A percentile compares a stretch with the other conserved stretches of the same genome.
phyloP scores from a whole-genome alignment of 2,329 filamentous ascomycete genomes.

The Cucurbitaria berberidis region DNA sequence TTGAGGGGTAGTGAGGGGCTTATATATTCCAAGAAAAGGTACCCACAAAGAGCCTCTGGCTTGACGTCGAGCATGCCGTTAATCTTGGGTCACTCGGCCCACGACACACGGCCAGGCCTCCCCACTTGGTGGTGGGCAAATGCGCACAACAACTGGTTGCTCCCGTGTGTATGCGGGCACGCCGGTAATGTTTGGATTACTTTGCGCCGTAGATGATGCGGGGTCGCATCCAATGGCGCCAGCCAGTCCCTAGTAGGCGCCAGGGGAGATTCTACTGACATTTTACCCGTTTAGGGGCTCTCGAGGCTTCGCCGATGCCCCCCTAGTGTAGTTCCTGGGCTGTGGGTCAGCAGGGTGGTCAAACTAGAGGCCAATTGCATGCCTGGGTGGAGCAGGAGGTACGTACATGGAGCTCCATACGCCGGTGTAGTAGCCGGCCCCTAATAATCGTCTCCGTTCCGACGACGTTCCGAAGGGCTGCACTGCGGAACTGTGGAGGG shows the following conservation, averaged over 20 bases:
- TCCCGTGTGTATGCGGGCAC: constrained; percentile 31
- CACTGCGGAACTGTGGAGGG: constrained; percentile 12
- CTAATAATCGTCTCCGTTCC: constrained; percentile 19
- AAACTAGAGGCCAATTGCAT: constrained; percentile 18
- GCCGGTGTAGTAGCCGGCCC: constrained; percentile 13
- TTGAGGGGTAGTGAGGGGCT: constrained; percentile 33
- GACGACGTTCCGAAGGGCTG: constrained; percentile 22
- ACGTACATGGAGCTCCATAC: constrained; percentile 28
- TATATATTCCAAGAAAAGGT: constrained; percentile 37
- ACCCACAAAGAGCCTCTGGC: constrained; percentile 22
- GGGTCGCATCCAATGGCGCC: constrained; percentile 45
- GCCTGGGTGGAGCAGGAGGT: constrained; percentile 13
- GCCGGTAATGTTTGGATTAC: constrained; percentile 42
- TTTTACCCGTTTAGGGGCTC: constrained; percentile 22
- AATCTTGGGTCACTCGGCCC: constrained; percentile 31
- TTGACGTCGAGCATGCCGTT: constrained; percentile 20
- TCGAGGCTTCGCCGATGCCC: constrained; percentile 17
- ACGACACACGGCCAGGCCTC: constrained; percentile 31
- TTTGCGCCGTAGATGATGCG: constrained; percentile 40
- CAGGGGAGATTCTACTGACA: constrained; percentile 20
- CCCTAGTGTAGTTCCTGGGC: constrained; percentile 20
- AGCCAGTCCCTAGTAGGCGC: constrained; percentile 27
- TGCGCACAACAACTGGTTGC: constrained; percentile 27
- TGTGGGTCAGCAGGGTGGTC: constrained; percentile 13
- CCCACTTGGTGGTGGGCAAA: constrained; percentile 42